These are phyloP conservation scores for Ploettnerulaceae sp. DNA, from an alignment of 2,329 filamentous ascomycete species.

Conservation along the genomic window DNA sequence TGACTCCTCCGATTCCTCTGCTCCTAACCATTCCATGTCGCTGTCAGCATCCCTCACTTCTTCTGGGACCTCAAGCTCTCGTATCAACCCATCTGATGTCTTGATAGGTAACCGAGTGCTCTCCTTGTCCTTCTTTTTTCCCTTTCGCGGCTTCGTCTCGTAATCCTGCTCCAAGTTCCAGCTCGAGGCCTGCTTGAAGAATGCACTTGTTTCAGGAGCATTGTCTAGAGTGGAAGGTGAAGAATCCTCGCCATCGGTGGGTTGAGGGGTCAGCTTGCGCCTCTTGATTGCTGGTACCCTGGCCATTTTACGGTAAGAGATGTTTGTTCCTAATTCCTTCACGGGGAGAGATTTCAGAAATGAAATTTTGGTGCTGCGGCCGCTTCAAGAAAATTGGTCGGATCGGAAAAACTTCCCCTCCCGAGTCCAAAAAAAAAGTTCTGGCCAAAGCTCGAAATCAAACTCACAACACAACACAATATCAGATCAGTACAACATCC, in stretches of 20 bases:
- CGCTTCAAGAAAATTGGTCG: conserved; percentile 25
- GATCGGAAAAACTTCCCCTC: conserved; percentile 24
- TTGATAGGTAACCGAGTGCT: conserved; percentile 79
- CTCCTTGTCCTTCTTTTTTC: conserved; percentile 65
- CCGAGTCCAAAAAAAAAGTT: conserved; percentile 17
- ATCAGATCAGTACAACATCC: no score
- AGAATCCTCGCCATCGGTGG: conserved; percentile 42
- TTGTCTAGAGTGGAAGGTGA: conserved; percentile 31
- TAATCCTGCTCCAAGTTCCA: conserved; percentile 95
- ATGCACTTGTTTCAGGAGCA: conserved; percentile 36
- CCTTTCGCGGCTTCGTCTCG: conserved; percentile 71
- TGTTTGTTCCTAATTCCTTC: no score
- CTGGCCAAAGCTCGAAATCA: background rate
- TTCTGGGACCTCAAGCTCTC: conserved; percentile 50
- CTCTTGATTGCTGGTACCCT: conserved; percentile 43
- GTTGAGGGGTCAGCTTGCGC: conserved; percentile 52
- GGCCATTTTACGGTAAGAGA: no score
- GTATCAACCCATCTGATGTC: conserved; percentile 69
- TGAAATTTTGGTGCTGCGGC: conserved; percentile 22
- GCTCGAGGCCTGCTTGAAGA: conserved; percentile 68
- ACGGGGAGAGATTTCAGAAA: no score
- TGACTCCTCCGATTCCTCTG: conserved; percentile 47
- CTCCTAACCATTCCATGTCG: conserved; percentile 59
- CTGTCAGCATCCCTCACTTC: conserved; percentile 54
- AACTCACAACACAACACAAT: no score